Conservation (phyloP, 495 filamentous ascomycete genomes). For the Geopyxis carbonaria region DNA sequence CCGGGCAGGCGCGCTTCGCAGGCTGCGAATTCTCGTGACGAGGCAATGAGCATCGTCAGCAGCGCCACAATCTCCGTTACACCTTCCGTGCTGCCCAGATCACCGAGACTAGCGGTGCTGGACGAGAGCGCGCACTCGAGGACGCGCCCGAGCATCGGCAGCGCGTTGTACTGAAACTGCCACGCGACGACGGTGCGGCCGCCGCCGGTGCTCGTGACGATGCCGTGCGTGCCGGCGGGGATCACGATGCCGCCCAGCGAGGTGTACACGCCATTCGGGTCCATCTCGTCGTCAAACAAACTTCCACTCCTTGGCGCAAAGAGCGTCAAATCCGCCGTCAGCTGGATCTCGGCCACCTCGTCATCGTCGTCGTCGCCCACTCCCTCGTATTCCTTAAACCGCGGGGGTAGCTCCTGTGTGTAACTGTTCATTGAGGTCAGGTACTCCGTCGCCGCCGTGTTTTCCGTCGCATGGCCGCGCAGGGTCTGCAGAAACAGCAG, state of each 20-base stretch:
- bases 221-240: constrained; percentile 48
- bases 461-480: constrained; percentile 37
- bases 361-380: constrained; percentile 36
- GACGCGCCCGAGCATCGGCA: constrained; percentile 60
- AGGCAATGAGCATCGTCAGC: constrained; percentile 38
- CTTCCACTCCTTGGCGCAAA: constrained; percentile 28
- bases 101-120: constrained; percentile 10
- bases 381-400: constrained; percentile 52
- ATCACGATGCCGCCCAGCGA: constrained; percentile 33
- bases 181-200: constrained; percentile 41
- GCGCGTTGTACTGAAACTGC: constrained; percentile 55
- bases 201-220: constrained; percentile 37
- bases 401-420: constrained; percentile 49
- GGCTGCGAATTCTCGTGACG: constrained; percentile 9
- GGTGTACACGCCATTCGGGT: constrained; percentile 5
- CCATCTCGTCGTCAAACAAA: constrained; percentile 12
- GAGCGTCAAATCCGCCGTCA: constrained; percentile 37
- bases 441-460: constrained; percentile 28
- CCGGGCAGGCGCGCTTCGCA: constrained; percentile 6
- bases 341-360: constrained; percentile 62
- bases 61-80: constrained; percentile 48
- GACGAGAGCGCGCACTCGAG: constrained; percentile 38
- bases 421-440: constrained; percentile 50
- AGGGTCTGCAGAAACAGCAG: constrained; percentile 58
- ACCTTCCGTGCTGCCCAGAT: constrained; percentile 32